phyloP scores from a whole-genome alignment of 257 asterid species.

The Vinca minor region DNA sequence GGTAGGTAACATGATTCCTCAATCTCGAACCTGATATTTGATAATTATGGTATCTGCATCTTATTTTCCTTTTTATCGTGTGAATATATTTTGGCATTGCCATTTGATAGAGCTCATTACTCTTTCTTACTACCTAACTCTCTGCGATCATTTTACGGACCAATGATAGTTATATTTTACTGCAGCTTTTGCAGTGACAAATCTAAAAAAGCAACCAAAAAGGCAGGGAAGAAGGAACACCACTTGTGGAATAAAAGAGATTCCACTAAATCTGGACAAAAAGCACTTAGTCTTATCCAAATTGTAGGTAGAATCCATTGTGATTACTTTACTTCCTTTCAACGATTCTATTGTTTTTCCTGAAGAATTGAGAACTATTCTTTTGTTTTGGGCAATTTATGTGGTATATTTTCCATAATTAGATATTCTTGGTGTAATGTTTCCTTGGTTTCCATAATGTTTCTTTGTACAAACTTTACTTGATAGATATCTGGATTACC shows the following conservation, averaged over 20 bases:
- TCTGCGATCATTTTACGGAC: neutral
- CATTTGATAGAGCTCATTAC: neutral
- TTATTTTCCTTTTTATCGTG: neutral
- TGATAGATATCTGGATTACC: conserved; percentile 72
- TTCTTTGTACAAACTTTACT: conserved; percentile 6
- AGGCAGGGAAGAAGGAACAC: conserved; percentile 58
- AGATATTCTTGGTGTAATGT: neutral
- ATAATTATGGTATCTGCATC: neutral
- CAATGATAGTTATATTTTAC: neutral
- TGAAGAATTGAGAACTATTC: neutral
- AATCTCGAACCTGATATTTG: neutral
- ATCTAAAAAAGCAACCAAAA: conserved; percentile 33
- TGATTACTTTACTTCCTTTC: neutral
- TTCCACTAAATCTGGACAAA: conserved; percentile 72
- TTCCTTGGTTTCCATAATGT: neutral
- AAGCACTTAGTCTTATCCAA: conserved; percentile 62
- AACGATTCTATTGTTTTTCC: neutral
- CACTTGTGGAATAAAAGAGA: conserved; percentile 83
- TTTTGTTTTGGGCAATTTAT: neutral
- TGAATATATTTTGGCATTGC: conserved; percentile 4
- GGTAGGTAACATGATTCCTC: conserved; percentile 5
- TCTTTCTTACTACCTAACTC: neutral
- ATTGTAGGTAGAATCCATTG: conserved; percentile 38
- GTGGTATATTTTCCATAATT: neutral
- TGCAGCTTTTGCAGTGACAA: conserved; percentile 9